Conservation (phyloP, 1,139 yeast genomes). For the Zygotorulaspora mrakii region DNA sequence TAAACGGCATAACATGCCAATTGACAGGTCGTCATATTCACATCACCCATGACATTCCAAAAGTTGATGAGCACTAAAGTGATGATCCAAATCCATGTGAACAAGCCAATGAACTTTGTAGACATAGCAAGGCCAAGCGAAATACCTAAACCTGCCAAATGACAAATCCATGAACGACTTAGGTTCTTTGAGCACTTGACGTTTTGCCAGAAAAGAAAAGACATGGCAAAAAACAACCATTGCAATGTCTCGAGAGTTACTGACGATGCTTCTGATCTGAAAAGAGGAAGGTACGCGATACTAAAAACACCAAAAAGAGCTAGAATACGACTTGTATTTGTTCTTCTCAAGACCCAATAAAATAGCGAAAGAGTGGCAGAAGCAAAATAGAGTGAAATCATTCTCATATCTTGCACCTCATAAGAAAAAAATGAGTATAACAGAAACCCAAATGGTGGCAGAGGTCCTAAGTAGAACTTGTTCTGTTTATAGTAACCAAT, state of each 20-base stretch:
- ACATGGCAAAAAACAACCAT: conserved; percentile 45
- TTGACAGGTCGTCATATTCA: conserved; percentile 38
- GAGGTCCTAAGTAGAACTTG: conserved; percentile 18
- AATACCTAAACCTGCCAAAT: conserved; percentile 45
- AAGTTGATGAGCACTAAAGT: conserved; percentile 42
- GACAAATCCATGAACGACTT: conserved; percentile 45
- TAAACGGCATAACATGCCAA: conserved; percentile 39
- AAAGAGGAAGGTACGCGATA: conserved; percentile 52
- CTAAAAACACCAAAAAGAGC: conserved; percentile 47
- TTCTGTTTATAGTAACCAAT: conserved; percentile 15
- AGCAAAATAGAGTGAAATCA: conserved; percentile 52
- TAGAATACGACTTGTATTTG: conserved; percentile 44
- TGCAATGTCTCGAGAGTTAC: conserved; percentile 52
- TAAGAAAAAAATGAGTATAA: conserved; percentile 22
- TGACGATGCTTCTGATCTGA: conserved; percentile 48
- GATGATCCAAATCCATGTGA: conserved; percentile 51
- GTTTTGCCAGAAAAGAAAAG: conserved; percentile 45
- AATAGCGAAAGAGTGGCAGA: conserved; percentile 44
- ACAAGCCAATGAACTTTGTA: conserved; percentile 52
- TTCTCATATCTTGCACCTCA: conserved; percentile 49
- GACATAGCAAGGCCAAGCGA: conserved; percentile 52
- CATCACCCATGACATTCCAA: conserved; percentile 61
- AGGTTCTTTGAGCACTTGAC: conserved; percentile 41
- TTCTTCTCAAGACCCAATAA: conserved; percentile 48
- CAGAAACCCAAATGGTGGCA: conserved; percentile 25